phyloP scores from a whole-genome alignment of 139 green algal species.

The Chara braunii region DNA sequence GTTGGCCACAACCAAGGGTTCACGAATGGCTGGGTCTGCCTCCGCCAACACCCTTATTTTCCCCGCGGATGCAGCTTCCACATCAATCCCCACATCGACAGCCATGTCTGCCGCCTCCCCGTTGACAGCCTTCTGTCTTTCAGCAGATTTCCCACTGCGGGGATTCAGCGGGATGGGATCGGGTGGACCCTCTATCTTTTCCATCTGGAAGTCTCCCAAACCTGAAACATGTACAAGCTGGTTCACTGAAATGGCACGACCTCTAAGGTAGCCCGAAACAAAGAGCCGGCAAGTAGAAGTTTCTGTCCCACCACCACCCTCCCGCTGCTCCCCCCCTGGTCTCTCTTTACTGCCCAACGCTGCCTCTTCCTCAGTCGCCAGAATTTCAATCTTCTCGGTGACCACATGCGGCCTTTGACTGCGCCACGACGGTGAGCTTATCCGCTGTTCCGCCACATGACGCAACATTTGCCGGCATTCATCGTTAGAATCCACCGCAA shows the following conservation, averaged over 20 bases:
- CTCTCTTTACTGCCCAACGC: too few relatives aligned
- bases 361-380: too few relatives aligned
- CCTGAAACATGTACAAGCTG: slow-evolving; percentile 19
- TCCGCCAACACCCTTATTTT: slow-evolving; percentile 4
- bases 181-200: slow-evolving; percentile 19
- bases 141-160: neutral
- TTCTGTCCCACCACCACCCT: too few relatives aligned
- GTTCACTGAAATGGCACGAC: slow-evolving; percentile 18
- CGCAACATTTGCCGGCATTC: slow-evolving; percentile 26
- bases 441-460: slow-evolving; percentile 22
- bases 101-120: slow-evolving; percentile 1
- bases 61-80: neutral
- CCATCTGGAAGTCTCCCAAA: slow-evolving; percentile 30
- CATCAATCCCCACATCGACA: neutral
- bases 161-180: slow-evolving; percentile 21
- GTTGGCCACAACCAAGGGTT: slow-evolving; percentile 25
- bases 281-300: too few relatives aligned
- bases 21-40: neutral
- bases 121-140: neutral
- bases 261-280: slow-evolving; percentile 24
- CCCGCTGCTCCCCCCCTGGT: too few relatives aligned
- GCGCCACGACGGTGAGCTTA: slow-evolving; percentile 16
- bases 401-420: slow-evolving; percentile 17
- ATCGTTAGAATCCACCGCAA: slow-evolving; percentile 4
- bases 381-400: slow-evolving; percentile 14